phyloP scores from a whole-genome alignment of 352 stramenopile species.

The Discostella stelligera region DNA sequence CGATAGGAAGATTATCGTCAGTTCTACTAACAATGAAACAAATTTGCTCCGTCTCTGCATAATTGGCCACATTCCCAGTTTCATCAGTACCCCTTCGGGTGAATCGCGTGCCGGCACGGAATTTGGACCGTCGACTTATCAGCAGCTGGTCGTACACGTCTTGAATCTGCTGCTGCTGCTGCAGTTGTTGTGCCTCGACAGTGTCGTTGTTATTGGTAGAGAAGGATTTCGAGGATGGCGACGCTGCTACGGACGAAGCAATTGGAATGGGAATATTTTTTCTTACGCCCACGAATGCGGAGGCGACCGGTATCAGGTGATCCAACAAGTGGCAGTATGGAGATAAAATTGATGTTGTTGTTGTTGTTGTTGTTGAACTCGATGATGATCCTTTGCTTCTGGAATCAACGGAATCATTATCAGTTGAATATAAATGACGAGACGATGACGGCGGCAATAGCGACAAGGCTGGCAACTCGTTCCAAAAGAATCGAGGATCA shows the following conservation, averaged over 20 bases:
- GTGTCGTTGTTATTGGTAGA: conserved; percentile 73
- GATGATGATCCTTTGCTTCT: neutral
- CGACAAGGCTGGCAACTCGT: conserved; percentile 76
- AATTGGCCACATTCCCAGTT: conserved; percentile 91
- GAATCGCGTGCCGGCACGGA: conserved; percentile 84
- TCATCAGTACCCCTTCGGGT: conserved; percentile 90
- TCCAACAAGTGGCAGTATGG: conserved; percentile 48
- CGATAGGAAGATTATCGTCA: too few species aligned
- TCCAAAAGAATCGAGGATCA: conserved; percentile 91
- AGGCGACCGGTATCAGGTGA: conserved; percentile 80
- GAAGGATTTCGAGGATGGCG: conserved; percentile 76
- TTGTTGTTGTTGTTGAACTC: conserved; percentile 20
- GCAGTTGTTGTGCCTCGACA: conserved; percentile 83
- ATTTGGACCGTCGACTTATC: conserved; percentile 69
- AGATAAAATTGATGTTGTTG: too few species aligned
- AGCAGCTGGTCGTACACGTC: conserved; percentile 86
- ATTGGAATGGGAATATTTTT: too few species aligned
- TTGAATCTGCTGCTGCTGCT: too few species aligned
- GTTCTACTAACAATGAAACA: conserved; percentile 79
- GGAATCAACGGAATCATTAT: too few species aligned
- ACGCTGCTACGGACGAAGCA: too few species aligned
- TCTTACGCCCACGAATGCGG: conserved; percentile 73
- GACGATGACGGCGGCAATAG: conserved; percentile 19
- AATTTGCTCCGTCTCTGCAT: conserved; percentile 94
- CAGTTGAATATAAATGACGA: neutral